Evolutionary conservation across 2,329 filamentous ascomycete genomes (phyloP), one percentile per base, ranked within the genome.

Genomic region (Huntiella moniliformis): DNA sequence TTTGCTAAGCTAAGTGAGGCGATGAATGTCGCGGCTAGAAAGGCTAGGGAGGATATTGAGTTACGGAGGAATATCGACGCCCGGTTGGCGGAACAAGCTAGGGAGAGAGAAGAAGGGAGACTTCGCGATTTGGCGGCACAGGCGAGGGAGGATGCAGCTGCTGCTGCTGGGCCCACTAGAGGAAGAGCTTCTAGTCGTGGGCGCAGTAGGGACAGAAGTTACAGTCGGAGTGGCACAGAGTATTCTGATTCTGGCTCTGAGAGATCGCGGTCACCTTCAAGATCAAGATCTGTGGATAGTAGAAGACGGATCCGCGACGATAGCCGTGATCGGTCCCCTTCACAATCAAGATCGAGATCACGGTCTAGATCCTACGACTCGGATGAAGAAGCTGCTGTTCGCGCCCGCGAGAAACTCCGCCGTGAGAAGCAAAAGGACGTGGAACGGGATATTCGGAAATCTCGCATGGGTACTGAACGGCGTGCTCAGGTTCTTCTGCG

Each of bases 1-100:
- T 96, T 98, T 58, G 88, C 88, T 2, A 85, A 93, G 56, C 92
- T 98, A 58, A 82, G 86, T 0, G 91, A 98, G 63, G 86, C 88
- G 0, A 66, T 98, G 34, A 92, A 91, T 60, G 92, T 91, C 52
- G 91, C 91, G 1, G 91, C 98, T 58, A 72, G 88, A 41, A 91
- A 96, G 60, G 91, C 91, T 5, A 75, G 91, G 56, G 91, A 98
- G 57, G 91, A 98, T 61, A 88, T 98, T 46, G 81, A 88, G 57
- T 82, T 94, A 59, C 76, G 91, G 53, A 79, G 86, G 5, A 68
- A 84, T 53, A 96, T 98, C 88, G 91, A 98, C 59, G 91, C 96
- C 63, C 75, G 87, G 47, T 66, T 98, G 47, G 86, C 91, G 2
- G 91, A 98, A 66, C 95, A 95, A 67, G 91, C 96, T 63, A 95